Evolutionary conservation across 2,329 filamentous ascomycete species (phyloP).

Genomic region (Epichloe bromicola): DNA sequence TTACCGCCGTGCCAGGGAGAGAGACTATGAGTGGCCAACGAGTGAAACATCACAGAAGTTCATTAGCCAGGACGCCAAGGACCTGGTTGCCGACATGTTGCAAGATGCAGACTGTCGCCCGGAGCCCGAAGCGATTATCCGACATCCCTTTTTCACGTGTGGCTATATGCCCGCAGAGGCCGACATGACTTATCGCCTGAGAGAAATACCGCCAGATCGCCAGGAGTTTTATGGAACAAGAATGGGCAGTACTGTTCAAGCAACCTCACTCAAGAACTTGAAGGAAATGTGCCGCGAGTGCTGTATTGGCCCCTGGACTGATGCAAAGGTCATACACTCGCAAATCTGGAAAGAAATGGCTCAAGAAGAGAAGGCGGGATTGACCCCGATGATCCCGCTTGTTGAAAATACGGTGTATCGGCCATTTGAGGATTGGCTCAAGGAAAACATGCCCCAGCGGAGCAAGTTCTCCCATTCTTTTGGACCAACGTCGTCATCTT

Average conservation of each 20-base stretch:
- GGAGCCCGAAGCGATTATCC: constrained; percentile 63
- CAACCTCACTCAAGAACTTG: constrained; percentile 37
- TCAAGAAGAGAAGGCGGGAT: constrained; percentile 52
- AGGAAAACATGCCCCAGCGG: constrained; percentile 29
- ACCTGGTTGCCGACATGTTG: constrained; percentile 63
- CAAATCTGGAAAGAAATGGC: constrained; percentile 54
- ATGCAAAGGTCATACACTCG: constrained; percentile 33
- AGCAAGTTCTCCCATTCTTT: constrained; percentile 4
- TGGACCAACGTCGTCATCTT: neutral
- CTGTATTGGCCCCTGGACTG: constrained; percentile 43
- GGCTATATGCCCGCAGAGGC: constrained; percentile 55
- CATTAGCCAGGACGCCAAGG: constrained; percentile 63
- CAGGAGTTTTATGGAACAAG: constrained; percentile 44
- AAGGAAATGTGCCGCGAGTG: constrained; percentile 45
- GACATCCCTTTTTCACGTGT: constrained; percentile 66
- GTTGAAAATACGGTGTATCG: constrained; percentile 50
- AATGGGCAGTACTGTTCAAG: constrained; percentile 30
- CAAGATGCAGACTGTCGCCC: constrained; percentile 64
- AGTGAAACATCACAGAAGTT: constrained; percentile 51
- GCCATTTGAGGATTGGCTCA: constrained; percentile 48
- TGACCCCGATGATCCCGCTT: constrained; percentile 51
- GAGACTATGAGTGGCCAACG: constrained; percentile 71
- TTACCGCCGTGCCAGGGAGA: constrained; percentile 55
- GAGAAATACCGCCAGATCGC: constrained; percentile 42
- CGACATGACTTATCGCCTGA: constrained; percentile 45